Base-by-base conservation (phyloP, 805 yeast genomes). In the Pichia californica region DNA sequence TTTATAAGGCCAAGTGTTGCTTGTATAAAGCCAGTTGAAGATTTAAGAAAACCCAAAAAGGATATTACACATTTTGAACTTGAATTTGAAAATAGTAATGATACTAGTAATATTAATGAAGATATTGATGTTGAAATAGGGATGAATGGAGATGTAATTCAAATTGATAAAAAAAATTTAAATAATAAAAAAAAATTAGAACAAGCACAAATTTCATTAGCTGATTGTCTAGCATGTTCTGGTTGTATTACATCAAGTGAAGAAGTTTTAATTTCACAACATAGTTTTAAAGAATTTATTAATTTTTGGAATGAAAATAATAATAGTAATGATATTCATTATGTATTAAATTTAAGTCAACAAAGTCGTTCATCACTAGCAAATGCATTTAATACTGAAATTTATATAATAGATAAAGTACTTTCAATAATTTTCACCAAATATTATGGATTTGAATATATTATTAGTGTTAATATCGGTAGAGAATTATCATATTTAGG, bases 221-320 rank as follows among this genome's bases (percentile, higher is more conserved):
- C 88, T 16, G 99, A 93, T 67, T 93, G 99, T 63, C 68, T 93
- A 42, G 99, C 99, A 0, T 93, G 99, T 58, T 80, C 94, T 8
- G 99, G 99, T 0, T 93, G 99, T 62, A 88, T 93, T 43, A 93
- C 99, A 0, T 85, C 96, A 5, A 94, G 96, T n/a, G 99, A 93
- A 59, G 96, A 91, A 49, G 88, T 93, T 7, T 67, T 93, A 36
- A 83, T 93, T 32, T 87, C 95, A 2, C 82, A 87, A 51, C 99
- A 93, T 60, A 85, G 95, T 31, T 94, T 89, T 54, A 77, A 76
- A 19, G 89, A 89, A 53, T 71, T 93, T 37, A 52, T 88, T 20
- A 74, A 75, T 37, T 83, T 80, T 21, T 57, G 86, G 50, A 64
- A 68, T 25, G 52, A 49, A 26, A 16, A 34, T 25, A 48, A 57